Conservation (phyloP, 1,139 yeast species). For the Scheffersomyces titani region DNA sequence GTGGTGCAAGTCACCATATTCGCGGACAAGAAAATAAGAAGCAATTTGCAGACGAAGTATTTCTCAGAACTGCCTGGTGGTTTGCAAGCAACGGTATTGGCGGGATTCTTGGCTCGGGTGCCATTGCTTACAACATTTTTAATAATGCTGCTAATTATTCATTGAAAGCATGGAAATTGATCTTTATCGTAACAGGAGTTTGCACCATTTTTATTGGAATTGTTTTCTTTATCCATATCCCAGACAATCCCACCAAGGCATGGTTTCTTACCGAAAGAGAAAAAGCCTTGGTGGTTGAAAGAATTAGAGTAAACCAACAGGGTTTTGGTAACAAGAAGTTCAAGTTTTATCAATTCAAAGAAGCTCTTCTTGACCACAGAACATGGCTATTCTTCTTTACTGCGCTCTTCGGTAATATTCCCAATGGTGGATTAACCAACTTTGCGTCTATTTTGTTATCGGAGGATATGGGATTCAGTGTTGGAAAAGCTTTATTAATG, state of each 20-base stretch:
- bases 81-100: slow-evolving; percentile 36
- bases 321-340: slow-evolving; percentile 11
- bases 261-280: slow-evolving; percentile 49
- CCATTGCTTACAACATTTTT: slow-evolving; percentile 19
- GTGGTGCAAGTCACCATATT: not conserved
- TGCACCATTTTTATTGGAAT: slow-evolving; percentile 29
- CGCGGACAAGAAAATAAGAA: slow-evolving; percentile 9
- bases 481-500: slow-evolving; percentile 35
- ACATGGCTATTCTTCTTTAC: slow-evolving; percentile 14
- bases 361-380: slow-evolving; percentile 15
- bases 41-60: slow-evolving; percentile 17
- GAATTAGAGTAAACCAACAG: slow-evolving; percentile 31
- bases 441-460: slow-evolving; percentile 32
- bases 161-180: slow-evolving; percentile 31
- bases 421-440: slow-evolving; percentile 9
- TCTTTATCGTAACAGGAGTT: slow-evolving; percentile 31
- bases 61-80: slow-evolving; percentile 27
- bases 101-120: slow-evolving; percentile 23
- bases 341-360: slow-evolving; percentile 15
- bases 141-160: slow-evolving; percentile 11
- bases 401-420: slow-evolving; percentile 8
- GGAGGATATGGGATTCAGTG: slow-evolving; percentile 45
- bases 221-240: slow-evolving; percentile 24
- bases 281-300: slow-evolving; percentile 33
- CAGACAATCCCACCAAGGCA: slow-evolving; percentile 31